Evolutionary conservation across 306 rosid species (phyloP), one percentile per base, ranked within the genome.

Genomic region (Ochetophila trinervis): DNA sequence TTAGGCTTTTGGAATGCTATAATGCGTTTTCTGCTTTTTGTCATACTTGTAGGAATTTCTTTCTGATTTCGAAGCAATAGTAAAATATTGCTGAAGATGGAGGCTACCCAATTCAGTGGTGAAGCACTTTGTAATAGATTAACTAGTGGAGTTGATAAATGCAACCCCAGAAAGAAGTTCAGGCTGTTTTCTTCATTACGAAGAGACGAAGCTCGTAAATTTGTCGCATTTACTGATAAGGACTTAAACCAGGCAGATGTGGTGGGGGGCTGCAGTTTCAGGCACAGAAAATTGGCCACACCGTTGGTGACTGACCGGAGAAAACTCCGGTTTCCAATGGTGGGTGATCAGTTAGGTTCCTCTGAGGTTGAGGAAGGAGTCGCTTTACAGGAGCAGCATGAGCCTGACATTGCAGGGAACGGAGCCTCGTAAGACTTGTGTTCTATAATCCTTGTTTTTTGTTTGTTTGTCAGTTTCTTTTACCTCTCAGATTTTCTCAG

Each of bases 351-450:
- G 27, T 67, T 64, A 77, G 57, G 67, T 61, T 76, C 83, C 24
- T 65, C 76, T 48, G 84, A 70, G 54, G 76, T 80, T 53, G 80
- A 80, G 57, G 83, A 65, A 30, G 56, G 77, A 63, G 65, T 78
- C 56, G 57, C 48, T 57, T 48, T 60, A 4, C 77, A 71, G 45
- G 83, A 76, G 50, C 82, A 74, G 53, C 22, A 24, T 55, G 57
- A 32, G 12, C 62, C 63, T 57, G 18, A 66, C 5, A 54, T 56
- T 64, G 72, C 66, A 42, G 76, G 37, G 53, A 53, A 69, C 51
- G 76, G 66, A 57, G 18, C 80, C 36, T 62, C 9, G 97, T 86
- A 86, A 88, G 89, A 63, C 14, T 53, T 30, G 18, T 15, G 22
- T 73, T 49, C 47, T 35, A 36, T 12, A 18, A 42, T 34, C 18